Evolutionary conservation across 2,329 filamentous ascomycete genomes (phyloP), one percentile per base, ranked within the genome.

Genomic region (Aquanectria penicillioides): DNA sequence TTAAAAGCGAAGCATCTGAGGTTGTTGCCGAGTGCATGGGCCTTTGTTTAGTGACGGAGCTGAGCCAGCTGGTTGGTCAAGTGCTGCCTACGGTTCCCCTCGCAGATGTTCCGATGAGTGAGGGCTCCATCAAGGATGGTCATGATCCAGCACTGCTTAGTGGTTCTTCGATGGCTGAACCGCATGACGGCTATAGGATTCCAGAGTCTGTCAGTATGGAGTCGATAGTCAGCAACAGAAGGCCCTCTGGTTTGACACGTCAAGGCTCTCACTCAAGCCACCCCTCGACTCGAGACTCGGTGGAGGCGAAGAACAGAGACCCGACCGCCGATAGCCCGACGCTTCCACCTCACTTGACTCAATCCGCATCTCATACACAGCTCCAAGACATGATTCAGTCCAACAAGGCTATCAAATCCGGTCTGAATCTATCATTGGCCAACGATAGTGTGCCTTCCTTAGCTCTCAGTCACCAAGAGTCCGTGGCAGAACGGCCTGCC

Each of bases 11-110:
- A 64, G 87, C 91, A 7, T 86, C 91, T 1, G 92, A 94, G 72
- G 88, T 95, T 2, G 89, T 94, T 2, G 89, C 90, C 3, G 88
- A 92, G 64, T 95, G 92, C 65, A 89, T 93, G 80, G 86, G 85
- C 49, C 81, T 93, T n/a, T 89, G 84, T 57, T 57, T 73, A 5
- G 50, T 71, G 43, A 63, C 66, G 3, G 72, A 74, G 43, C 55
- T 68, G 5, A 69, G 69, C 17, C 61, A 69, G 5, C 62, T 70
- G 28, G 50, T 65, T 6, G 62, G 69, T 9, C 67, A 69, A 20
- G 63, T 66, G 23, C 57, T 66, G 22, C 66, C 65, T n/a, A 63
- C 59, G 10, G 51, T 65, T 18, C 62, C 69, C 11, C 63, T 59
- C 6, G 68, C 60, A 10, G 36, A 61, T 13, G 65, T 68, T 17